Evolutionary conservation across 1,284 basidiomycete genomes (phyloP).

Genomic region (Marasmius tenuissimus): DNA sequence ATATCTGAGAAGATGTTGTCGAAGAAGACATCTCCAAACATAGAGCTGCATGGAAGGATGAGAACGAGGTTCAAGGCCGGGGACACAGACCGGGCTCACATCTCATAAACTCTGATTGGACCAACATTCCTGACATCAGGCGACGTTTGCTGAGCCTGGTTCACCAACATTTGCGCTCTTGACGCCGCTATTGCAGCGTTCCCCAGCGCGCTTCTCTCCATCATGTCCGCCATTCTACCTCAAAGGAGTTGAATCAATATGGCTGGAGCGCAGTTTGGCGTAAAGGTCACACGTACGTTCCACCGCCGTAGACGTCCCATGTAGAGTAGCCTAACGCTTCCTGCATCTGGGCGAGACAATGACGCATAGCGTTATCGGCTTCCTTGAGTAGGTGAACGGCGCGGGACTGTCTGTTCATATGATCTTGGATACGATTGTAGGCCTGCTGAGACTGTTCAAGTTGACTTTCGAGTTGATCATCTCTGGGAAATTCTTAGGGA

Average conservation of each 20-base stretch:
- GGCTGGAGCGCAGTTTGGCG: background rate
- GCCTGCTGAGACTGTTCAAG: slow-evolving; percentile 18
- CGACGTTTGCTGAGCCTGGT: slow-evolving; percentile 35
- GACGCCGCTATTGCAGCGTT: slow-evolving; percentile 31
- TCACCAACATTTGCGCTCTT: slow-evolving; percentile 33
- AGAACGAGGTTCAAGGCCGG: background rate
- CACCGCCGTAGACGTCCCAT: slow-evolving; percentile 40
- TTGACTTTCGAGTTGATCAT: slow-evolving; percentile 15
- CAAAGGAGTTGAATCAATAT: background rate
- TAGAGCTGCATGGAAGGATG: slow-evolving; percentile 21
- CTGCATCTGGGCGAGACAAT: slow-evolving; percentile 28
- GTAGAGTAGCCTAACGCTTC: slow-evolving; percentile 37
- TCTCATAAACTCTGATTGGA: slow-evolving; percentile 35
- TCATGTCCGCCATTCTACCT: slow-evolving; percentile 33
- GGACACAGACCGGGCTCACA: slow-evolving; percentile 24
- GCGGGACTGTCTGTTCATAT: slow-evolving; percentile 35
- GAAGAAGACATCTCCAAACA: slow-evolving; percentile 41
- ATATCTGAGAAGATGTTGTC: slow-evolving; percentile 41
- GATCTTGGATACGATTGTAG: slow-evolving; percentile 34
- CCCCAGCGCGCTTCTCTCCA: slow-evolving; percentile 38
- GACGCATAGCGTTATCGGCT: slow-evolving; percentile 30
- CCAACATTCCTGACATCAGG: slow-evolving; percentile 36
- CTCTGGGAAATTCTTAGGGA: slow-evolving; percentile 12
- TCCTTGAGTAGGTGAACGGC: slow-evolving; percentile 34
- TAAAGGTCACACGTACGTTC: slow-evolving; percentile 24